Base-by-base conservation (phyloP, 1,284 basidiomycete species). In the Ganoderma sinense region DNA sequence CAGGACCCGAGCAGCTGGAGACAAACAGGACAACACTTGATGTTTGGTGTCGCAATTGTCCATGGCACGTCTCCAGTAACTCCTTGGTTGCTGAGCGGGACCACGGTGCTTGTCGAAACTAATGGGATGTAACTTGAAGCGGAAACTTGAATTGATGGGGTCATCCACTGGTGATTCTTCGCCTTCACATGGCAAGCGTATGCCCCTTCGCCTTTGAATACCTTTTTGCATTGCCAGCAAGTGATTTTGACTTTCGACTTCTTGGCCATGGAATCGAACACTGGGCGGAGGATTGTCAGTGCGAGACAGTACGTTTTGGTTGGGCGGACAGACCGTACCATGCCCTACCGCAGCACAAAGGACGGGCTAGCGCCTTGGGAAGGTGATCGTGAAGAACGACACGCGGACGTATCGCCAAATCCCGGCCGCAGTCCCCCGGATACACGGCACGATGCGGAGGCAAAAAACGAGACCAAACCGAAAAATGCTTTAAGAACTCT, bases 171-270 rank as follows among this genome's bases (percentile, higher is more conserved):
- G 18, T 59, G 56, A 10, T 20, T 20, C 56, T 36, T 59, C 1
- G 18, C 20, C 20, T 14, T 59, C 10, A 20, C 56, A 33, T 59
- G 56, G 11, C 0, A 13, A 20, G 13, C 10, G 20, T 33, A 36
- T 11, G 33, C 20, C 2, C 3, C 33, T 39, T 59, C 56, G 36
- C 20, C 10, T 36, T 36, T 59, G n/a, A 59, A 59, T 13, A 10
- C 11, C 18, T n/a, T 59, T 59, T 29, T 16, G 33, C 56, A 59
- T 59, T 59, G n/a, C 56, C 56, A 39, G 56, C 56, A 59, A 23
- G n/a, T 33, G 36, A 59, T 6, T 11, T n/a, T 31, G 33, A 59
- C 18, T 13, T 36, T 39, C 33, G 3, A 11, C 33, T 39, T 33
- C 31, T 36, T 59, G 29, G 20, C 56, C 56, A 59, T 59, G 33